Conservation (phyloP, 495 filamentous ascomycete species). For the Penicillium maclennaniae region DNA sequence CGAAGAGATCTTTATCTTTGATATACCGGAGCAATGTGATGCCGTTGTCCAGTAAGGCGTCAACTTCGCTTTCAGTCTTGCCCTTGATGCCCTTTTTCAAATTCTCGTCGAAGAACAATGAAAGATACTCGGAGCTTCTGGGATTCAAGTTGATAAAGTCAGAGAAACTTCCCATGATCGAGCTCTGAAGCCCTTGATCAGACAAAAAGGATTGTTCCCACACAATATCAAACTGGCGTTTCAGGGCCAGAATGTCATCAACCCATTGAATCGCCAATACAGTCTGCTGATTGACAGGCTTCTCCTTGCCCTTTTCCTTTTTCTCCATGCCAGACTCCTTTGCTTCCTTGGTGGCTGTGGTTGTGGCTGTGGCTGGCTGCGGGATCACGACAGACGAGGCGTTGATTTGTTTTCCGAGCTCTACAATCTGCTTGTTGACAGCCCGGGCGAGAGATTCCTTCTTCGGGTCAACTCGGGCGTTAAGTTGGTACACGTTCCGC, state of each 20-base stretch:
- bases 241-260: slow-evolving; percentile 78
- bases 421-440: slow-evolving; percentile 69
- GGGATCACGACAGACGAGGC: slow-evolving; percentile 45
- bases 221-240: slow-evolving; percentile 83
- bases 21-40: slow-evolving; percentile 83
- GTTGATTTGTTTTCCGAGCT: slow-evolving; percentile 80
- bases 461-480: slow-evolving; percentile 71
- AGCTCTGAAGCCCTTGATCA: slow-evolving; percentile 75
- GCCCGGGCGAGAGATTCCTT: slow-evolving; percentile 66
- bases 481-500: slow-evolving; percentile 69
- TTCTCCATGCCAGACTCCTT: slow-evolving; percentile 34
- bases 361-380: slow-evolving; percentile 12
- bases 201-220: slow-evolving; percentile 64
- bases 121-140: slow-evolving; percentile 85
- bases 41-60: slow-evolving; percentile 81
- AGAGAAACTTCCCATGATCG: slow-evolving; percentile 77
- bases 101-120: slow-evolving; percentile 95
- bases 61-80: slow-evolving; percentile 88
- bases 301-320: slow-evolving; percentile 46
- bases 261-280: slow-evolving; percentile 91
- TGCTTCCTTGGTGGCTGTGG: slow-evolving; percentile 12
- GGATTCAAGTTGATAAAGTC: slow-evolving; percentile 87
- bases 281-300: slow-evolving; percentile 61
- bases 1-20: slow-evolving; percentile 90
- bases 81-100: slow-evolving; percentile 90